phyloP scores from a whole-genome alignment of 768 basidiomycete species.

The button mushroom (Agaricus bisporus) region DNA sequence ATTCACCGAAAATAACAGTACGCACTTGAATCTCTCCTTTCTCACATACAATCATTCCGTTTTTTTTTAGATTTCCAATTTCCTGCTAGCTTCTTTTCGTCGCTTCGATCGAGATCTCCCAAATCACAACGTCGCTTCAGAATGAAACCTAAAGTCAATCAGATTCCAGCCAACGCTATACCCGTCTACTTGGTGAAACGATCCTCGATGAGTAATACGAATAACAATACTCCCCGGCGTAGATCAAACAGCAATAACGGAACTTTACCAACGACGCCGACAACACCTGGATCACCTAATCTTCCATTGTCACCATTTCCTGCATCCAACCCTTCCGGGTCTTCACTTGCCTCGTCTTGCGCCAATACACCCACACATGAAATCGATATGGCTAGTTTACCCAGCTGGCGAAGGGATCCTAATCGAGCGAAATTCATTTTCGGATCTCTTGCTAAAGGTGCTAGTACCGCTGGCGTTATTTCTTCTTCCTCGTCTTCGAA shows the following conservation, averaged over 20 bases:
- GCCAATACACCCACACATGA: background rate
- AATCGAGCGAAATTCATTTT: background rate
- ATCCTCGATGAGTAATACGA: background rate
- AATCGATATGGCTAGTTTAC: background rate
- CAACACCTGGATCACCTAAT: background rate
- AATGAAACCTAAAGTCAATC: background rate
- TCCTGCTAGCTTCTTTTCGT: background rate
- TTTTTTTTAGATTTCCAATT: background rate
- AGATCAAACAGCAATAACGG: background rate
- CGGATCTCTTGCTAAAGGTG: background rate
- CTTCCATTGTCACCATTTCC: background rate
- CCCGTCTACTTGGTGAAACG: background rate
- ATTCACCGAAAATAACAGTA: constrained; percentile 1
- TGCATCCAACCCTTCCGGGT: background rate
- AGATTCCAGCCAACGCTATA: background rate
- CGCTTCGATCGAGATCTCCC: background rate
- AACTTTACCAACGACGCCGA: background rate
- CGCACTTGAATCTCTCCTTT: background rate
- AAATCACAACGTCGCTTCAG: background rate
- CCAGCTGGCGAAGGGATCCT: constrained; percentile 4
- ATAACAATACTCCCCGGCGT: background rate
- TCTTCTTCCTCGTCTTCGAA: background rate
- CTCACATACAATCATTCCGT: background rate
- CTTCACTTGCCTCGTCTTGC: background rate
- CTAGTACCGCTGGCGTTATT: background rate